Conservation (phyloP, 2,329 filamentous ascomycete genomes). For the Ascochyta viciae-villosae region DNA sequence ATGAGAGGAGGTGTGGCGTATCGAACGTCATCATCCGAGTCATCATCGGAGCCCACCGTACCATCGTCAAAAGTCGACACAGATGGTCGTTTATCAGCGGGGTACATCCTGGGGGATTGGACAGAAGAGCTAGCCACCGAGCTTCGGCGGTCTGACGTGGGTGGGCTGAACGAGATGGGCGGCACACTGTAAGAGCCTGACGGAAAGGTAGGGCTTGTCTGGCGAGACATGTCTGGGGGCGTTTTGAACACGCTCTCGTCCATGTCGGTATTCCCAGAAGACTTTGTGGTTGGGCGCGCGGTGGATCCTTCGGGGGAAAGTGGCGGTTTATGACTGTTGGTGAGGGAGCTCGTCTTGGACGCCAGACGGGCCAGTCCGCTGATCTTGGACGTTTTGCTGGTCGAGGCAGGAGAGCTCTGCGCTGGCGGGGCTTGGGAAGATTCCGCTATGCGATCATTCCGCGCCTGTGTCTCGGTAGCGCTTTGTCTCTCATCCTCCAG, state of each 20-base stretch:
- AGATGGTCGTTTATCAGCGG: slow-evolving; percentile 43
- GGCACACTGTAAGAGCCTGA: slow-evolving; percentile 39
- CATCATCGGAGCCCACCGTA: slow-evolving; percentile 38
- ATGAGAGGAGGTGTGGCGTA: slow-evolving; percentile 45
- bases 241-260: slow-evolving; percentile 54
- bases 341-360: slow-evolving; percentile 47
- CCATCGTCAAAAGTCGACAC: slow-evolving; percentile 43
- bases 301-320: slow-evolving; percentile 39
- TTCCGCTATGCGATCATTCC: slow-evolving; percentile 35
- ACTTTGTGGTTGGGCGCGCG: slow-evolving; percentile 45
- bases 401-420: slow-evolving; percentile 37
- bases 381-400: slow-evolving; percentile 37
- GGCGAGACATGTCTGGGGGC: slow-evolving; percentile 52
- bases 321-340: slow-evolving; percentile 39
- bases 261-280: slow-evolving; percentile 47
- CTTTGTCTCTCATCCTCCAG: slow-evolving; percentile 75
- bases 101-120: slow-evolving; percentile 44
- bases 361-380: slow-evolving; percentile 44
- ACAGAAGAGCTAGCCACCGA: slow-evolving; percentile 44
- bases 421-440: slow-evolving; percentile 28
- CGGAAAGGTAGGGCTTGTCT: slow-evolving; percentile 45
- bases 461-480: slow-evolving; percentile 34
- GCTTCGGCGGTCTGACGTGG: slow-evolving; percentile 38
- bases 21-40: slow-evolving; percentile 39
- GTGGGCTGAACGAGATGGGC: slow-evolving; percentile 44